These are phyloP conservation scores for Teunomyces tritomae DNA, from an alignment of 805 yeast species.

Conservation along the genomic window DNA sequence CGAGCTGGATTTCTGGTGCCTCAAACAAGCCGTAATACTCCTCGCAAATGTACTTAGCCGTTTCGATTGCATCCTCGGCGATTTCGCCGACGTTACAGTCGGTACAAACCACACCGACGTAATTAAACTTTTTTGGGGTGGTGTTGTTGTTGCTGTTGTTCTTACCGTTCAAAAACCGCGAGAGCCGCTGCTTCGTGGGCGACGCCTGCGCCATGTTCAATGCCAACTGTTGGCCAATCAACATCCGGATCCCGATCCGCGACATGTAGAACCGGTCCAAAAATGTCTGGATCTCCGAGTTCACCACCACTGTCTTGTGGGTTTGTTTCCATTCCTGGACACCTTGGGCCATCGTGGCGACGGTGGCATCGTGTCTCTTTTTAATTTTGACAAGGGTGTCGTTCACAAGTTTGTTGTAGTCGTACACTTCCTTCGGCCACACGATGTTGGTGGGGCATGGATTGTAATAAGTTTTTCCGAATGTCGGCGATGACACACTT, in stretches of 20 bases:
- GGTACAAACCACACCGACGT: conserved; percentile 87
- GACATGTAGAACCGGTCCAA: conserved; percentile 87
- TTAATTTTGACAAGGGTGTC: conserved; percentile 69
- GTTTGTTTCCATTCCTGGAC: conserved; percentile 82
- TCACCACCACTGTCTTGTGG: conserved; percentile 49
- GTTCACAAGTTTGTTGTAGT: conserved; percentile 66
- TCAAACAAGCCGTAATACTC: conserved; percentile 86
- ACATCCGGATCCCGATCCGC: conserved; percentile 88
- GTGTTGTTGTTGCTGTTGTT: conserved; percentile 9
- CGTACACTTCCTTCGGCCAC: conserved; percentile 74
- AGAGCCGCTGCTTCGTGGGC: conserved; percentile 37
- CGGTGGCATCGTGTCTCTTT: conserved; percentile 87
- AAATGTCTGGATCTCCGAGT: conserved; percentile 73
- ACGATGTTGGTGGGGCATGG: conserved; percentile 52
- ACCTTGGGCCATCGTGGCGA: conserved; percentile 88
- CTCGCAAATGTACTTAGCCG: conserved; percentile 86
- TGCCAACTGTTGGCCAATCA: conserved; percentile 92
- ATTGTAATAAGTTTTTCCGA: conserved; percentile 47
- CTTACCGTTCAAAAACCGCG: conserved; percentile 34
- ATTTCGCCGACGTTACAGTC: conserved; percentile 80
- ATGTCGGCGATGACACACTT: conserved; percentile 33
- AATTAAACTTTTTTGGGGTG: conserved; percentile 43
- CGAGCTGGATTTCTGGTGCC: conserved; percentile 78
- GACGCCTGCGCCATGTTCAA: conserved; percentile 62
- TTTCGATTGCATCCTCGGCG: conserved; percentile 85